phyloP scores from a whole-genome alignment of 2,329 filamentous ascomycete species.

The Aspergillus viridinutans region DNA sequence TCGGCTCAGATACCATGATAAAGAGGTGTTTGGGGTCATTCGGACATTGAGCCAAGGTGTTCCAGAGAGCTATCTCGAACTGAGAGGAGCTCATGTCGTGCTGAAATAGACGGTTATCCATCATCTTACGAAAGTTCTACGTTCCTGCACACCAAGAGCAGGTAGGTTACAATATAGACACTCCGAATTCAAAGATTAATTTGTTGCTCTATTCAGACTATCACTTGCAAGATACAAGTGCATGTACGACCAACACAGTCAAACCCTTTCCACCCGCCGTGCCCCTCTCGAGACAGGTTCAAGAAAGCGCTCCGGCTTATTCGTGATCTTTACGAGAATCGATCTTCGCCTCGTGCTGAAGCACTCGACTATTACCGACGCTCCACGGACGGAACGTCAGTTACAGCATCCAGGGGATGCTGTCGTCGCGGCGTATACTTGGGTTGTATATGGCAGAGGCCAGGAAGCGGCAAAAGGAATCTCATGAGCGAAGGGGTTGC shows the following conservation, averaged over 20 bases:
- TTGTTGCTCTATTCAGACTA: background rate
- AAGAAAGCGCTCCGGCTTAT: slow-evolving; percentile 99
- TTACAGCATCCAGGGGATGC: slow-evolving; percentile 51
- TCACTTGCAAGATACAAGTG: slow-evolving; percentile 6
- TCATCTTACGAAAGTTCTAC: background rate
- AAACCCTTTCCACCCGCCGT: slow-evolving; percentile 87
- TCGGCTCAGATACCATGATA: slow-evolving; percentile 84
- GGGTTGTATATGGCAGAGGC: slow-evolving; percentile 1
- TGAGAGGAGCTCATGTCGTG: slow-evolving; percentile 86
- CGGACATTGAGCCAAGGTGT: slow-evolving; percentile 74
- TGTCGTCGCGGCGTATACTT: slow-evolving; percentile 50
- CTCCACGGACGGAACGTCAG: slow-evolving; percentile 60
- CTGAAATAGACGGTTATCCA: slow-evolving; percentile 60
- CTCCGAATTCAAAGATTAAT: slow-evolving; percentile 3
- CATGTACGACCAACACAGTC: slow-evolving; percentile 90
- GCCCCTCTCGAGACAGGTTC: slow-evolving; percentile 73
- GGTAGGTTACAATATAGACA: slow-evolving; percentile 1
- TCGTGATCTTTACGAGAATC: slow-evolving; percentile 66
- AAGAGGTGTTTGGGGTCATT: slow-evolving; percentile 83
- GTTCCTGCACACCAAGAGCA: background rate
- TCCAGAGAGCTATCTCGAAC: slow-evolving; percentile 83
- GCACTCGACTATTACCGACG: slow-evolving; percentile 67
- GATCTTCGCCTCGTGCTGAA: slow-evolving; percentile 73
- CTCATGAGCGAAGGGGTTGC: background rate
- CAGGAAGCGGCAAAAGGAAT: background rate